Conservation (phyloP, 169 alveolate genomes). For the Plasmodium vivax region DNA sequence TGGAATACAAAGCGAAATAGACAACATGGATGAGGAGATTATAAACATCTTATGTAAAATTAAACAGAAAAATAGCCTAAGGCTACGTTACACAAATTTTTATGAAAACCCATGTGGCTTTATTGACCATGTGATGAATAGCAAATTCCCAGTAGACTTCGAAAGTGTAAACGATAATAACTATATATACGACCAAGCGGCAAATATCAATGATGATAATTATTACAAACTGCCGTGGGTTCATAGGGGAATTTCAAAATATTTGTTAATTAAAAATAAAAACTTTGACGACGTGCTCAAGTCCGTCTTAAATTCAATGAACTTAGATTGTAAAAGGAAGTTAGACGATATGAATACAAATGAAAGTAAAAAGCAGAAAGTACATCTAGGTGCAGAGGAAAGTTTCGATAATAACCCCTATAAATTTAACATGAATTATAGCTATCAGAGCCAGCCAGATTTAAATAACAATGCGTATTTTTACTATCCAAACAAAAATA, state of each 20-base stretch:
- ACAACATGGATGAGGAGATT: slow-evolving; percentile 50
- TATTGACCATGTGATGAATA: slow-evolving; percentile 73
- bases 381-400: neutral
- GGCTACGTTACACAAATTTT: slow-evolving; percentile 58
- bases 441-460: slow-evolving; percentile 3
- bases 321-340: slow-evolving; percentile 55
- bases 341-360: slow-evolving; percentile 10
- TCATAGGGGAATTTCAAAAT: slow-evolving; percentile 74
- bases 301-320: slow-evolving; percentile 66
- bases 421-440: slow-evolving; percentile 12
- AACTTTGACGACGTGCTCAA: slow-evolving; percentile 71
- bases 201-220: slow-evolving; percentile 68
- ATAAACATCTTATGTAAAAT: slow-evolving; percentile 59
- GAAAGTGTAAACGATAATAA: slow-evolving; percentile 36
- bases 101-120: slow-evolving; percentile 74
- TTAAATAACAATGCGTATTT: slow-evolving; percentile 38
- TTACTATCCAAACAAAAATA: slow-evolving; percentile 28
- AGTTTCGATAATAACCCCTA: neutral
- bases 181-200: slow-evolving; percentile 71
- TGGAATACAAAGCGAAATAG: slow-evolving; percentile 66
- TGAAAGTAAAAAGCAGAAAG: slow-evolving; percentile 25
- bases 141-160: slow-evolving; percentile 48
- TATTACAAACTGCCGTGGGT: slow-evolving; percentile 74
- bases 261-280: slow-evolving; percentile 57
- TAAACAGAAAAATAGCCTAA: slow-evolving; percentile 59